These are phyloP conservation scores for Terfezia claveryi DNA, from an alignment of 495 filamentous ascomycete species.

Conservation along the genomic window DNA sequence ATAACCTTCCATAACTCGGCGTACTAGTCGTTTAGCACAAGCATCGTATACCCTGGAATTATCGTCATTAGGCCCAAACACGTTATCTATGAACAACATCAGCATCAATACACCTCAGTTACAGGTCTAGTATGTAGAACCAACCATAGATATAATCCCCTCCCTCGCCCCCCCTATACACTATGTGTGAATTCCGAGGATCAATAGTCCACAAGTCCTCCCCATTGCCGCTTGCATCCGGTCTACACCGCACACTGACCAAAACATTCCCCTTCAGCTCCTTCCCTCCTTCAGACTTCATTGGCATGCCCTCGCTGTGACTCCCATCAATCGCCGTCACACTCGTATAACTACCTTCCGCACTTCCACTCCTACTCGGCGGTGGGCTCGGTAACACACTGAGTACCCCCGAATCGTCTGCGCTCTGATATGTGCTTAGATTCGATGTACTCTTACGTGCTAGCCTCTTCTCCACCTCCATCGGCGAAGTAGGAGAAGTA, in stretches of 20 bases:
- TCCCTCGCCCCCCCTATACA: constrained; percentile 69
- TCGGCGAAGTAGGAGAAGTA: not conserved
- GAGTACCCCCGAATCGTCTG: not conserved
- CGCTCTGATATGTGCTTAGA: not conserved
- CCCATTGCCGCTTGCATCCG: constrained; percentile 41
- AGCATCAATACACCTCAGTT: not conserved
- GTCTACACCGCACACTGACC: constrained; percentile 82
- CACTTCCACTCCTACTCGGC: constrained; percentile 17
- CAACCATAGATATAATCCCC: constrained; percentile 85
- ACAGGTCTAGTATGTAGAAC: constrained; percentile 11
- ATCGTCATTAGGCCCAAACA: constrained; percentile 77
- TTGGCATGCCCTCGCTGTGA: constrained; percentile 7
- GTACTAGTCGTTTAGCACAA: constrained; percentile 77
- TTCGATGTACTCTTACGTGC: not conserved
- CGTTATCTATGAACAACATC: constrained; percentile 46
- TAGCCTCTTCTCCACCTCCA: not conserved
- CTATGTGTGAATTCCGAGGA: constrained; percentile 55
- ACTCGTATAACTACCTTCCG: constrained; percentile 18
- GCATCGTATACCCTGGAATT: constrained; percentile 88
- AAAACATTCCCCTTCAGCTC: constrained; percentile 87
- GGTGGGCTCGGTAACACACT: constrained; percentile 8
- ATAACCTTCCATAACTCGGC: constrained; percentile 96
- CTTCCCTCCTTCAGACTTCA: constrained; percentile 23
- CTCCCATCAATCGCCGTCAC: constrained; percentile 15
- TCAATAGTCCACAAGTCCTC: constrained; percentile 89